These are phyloP conservation scores for Solanum hybrid DNA, from an alignment of 305 asterid genomes.

Conservation along the genomic window DNA sequence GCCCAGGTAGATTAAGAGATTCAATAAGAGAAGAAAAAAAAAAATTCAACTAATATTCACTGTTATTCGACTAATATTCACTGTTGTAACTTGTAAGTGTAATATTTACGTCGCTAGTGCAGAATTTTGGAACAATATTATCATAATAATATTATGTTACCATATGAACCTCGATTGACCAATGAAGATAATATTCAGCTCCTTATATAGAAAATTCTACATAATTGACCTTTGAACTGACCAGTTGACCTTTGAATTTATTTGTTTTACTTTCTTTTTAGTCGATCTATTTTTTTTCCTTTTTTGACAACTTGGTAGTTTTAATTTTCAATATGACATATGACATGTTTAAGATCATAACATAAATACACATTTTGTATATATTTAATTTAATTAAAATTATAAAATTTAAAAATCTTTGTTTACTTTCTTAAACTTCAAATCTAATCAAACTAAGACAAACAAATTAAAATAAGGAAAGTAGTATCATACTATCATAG, in stretches of 20 bases:
- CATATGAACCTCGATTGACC: not conserved
- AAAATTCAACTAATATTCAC: not conserved
- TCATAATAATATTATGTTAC: not conserved
- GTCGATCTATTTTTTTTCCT: not conserved
- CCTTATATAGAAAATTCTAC: not conserved
- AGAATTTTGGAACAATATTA: not conserved
- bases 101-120: not conserved
- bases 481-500: not conserved
- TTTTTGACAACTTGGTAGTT: not conserved
- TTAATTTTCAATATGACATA: not conserved
- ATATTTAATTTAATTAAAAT: not conserved
- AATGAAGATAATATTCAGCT: not conserved
- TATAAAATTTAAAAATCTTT: not conserved
- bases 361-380: not conserved
- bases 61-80: not conserved
- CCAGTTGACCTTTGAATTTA: not conserved
- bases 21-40: not conserved
- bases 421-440: not conserved
- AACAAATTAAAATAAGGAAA: not conserved
- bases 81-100: not conserved
- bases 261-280: not conserved
- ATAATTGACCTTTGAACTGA: not conserved
- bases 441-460: not conserved
- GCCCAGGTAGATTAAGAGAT: not conserved
- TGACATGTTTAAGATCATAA: not conserved